These are phyloP conservation scores for Barnettozyma wickerhamii DNA, from an alignment of 805 yeast species.

Conservation along the genomic window DNA sequence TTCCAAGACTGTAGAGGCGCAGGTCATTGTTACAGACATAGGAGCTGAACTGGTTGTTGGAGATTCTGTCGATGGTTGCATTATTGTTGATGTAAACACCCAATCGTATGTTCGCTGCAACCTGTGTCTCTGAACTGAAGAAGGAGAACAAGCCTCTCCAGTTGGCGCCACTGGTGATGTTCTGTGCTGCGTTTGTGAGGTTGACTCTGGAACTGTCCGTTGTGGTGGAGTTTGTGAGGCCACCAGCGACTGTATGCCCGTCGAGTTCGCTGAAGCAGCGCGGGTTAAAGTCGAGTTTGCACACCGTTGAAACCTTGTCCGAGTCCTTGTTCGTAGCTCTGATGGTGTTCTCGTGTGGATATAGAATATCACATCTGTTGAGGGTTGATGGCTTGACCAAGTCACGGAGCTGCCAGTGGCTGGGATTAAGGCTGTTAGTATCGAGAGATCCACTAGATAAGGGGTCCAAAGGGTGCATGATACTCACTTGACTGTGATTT, in stretches of 20 bases:
- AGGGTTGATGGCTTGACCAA: slow-evolving; percentile 50
- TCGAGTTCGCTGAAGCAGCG: slow-evolving; percentile 60
- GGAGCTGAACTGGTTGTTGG: slow-evolving; percentile 46
- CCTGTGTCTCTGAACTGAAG: slow-evolving; percentile 45
- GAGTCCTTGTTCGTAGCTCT: slow-evolving; percentile 38
- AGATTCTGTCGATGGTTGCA: slow-evolving; percentile 48
- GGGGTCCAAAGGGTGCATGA: no score
- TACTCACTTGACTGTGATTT: slow-evolving; percentile 34
- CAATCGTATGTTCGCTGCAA: slow-evolving; percentile 47
- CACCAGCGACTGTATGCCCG: slow-evolving; percentile 51
- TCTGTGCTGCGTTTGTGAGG: slow-evolving; percentile 12
- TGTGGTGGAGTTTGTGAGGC: slow-evolving; percentile 39
- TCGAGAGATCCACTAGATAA: no score
- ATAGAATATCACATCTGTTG: slow-evolving; percentile 43
- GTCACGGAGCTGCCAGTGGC: slow-evolving; percentile 82
- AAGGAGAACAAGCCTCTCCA: slow-evolving; percentile 65
- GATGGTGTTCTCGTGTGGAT: slow-evolving; percentile 54
- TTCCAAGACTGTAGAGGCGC: slow-evolving; percentile 59
- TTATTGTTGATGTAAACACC: slow-evolving; percentile 86
- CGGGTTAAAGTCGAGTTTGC: slow-evolving; percentile 60
- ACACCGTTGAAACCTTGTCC: slow-evolving; percentile 31
- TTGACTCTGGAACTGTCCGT: slow-evolving; percentile 5
- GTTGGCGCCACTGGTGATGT: slow-evolving; percentile 28
- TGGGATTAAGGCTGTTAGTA: no score
- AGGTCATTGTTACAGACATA: slow-evolving; percentile 83